A percentile compares a stretch with the other conserved stretches of the same genome.
Evolutionary conservation across 257 asterid genomes (phyloP).

Genomic region (Paraleonurus japonicus): DNA sequence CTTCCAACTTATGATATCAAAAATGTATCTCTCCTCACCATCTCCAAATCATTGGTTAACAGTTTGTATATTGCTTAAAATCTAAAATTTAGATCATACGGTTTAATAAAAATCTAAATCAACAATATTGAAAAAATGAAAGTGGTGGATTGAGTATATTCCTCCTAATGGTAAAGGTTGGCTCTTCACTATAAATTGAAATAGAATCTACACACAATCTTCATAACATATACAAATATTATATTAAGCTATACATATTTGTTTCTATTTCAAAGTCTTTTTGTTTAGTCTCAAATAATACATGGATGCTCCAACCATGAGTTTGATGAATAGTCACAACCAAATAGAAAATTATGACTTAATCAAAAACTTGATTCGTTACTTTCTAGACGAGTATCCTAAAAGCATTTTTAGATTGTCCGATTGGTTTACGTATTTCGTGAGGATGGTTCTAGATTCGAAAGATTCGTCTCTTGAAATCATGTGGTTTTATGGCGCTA

Average conservation of each 20-base stretch:
- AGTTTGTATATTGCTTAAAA: not conserved
- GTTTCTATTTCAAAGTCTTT: slow-evolving; percentile 7
- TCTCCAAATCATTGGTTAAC: not conserved
- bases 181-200: slow-evolving; percentile 1
- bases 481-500: slow-evolving; percentile 23
- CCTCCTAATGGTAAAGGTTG: slow-evolving; percentile 3
- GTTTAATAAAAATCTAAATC: too few species aligned
- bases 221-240: slow-evolving; percentile 6
- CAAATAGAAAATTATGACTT: not conserved
- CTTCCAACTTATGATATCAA: not conserved
- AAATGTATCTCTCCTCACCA: not conserved
- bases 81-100: slow-evolving; percentile 20
- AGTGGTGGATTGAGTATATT: slow-evolving; percentile 5
- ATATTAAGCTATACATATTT: slow-evolving; percentile 6
- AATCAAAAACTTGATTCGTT: slow-evolving; percentile 19
- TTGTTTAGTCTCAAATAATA: not conserved
- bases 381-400: slow-evolving; percentile 20
- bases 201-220: slow-evolving; percentile 1
- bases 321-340: too few species aligned
- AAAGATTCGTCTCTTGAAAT: slow-evolving; percentile 29
- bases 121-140: too few species aligned
- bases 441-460: not conserved
- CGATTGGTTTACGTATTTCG: not conserved
- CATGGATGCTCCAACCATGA: slow-evolving; percentile 11
- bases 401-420: not conserved